Conservation (phyloP, 306 rosid species). For the Phaseolus lunatus region DNA sequence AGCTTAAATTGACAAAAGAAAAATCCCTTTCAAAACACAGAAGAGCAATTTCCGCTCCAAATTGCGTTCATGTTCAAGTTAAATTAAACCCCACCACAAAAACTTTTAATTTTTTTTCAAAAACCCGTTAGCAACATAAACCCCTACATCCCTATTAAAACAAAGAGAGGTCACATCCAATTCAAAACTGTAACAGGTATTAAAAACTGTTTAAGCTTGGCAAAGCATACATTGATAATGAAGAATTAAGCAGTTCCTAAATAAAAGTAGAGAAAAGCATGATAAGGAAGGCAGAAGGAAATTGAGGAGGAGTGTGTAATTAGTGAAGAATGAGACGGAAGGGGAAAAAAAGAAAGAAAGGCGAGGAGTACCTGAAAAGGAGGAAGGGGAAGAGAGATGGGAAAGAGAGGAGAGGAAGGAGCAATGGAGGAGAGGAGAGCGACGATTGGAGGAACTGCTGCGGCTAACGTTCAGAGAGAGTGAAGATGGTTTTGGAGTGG, state of each 20-base stretch:
- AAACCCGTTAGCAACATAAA: not conserved
- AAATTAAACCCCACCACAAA: not conserved
- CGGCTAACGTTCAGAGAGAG: not conserved
- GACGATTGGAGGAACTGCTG: conserved; percentile 1
- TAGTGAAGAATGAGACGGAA: not conserved
- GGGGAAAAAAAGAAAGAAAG: not conserved
- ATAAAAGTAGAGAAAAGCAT: not conserved
- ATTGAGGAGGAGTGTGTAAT: not conserved
- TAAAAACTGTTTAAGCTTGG: not conserved
- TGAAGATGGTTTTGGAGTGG: conserved; percentile 15
- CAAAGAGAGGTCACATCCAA: not conserved
- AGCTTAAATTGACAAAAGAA: not conserved
- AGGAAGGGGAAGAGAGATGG: conserved; percentile 38
- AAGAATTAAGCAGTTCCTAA: not conserved
- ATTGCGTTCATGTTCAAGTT: not conserved
- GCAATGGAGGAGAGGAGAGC: conserved; percentile 37
- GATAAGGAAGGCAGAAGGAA: not conserved
- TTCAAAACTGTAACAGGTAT: not conserved
- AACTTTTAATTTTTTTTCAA: not conserved
- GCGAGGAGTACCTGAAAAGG: conserved; percentile 39
- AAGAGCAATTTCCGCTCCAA: not conserved
- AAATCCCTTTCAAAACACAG: not conserved
- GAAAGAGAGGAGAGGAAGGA: conserved; percentile 43
- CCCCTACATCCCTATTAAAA: not conserved
- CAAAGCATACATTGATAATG: not conserved